Evolutionary conservation across 2,329 filamentous ascomycete genomes (phyloP).

Genomic region (Aspergillus uvarum): DNA sequence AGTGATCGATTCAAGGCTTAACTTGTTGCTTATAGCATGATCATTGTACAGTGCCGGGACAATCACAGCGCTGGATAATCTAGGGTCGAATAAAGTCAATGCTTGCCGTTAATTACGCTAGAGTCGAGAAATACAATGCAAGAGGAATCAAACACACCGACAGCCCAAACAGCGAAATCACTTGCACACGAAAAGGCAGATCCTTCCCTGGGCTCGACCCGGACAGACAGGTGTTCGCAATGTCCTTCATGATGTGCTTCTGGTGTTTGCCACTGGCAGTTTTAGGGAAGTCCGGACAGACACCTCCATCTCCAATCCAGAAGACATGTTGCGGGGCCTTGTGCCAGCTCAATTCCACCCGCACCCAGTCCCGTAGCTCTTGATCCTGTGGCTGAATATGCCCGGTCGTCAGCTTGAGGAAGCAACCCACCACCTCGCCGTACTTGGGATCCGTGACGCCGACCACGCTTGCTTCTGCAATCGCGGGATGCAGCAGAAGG

Average conservation of each 20-base stretch:
- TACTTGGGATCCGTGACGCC: slow-evolving; percentile 57
- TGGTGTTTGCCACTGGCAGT: slow-evolving; percentile 68
- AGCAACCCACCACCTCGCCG: slow-evolving; percentile 54
- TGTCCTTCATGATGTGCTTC: slow-evolving; percentile 55
- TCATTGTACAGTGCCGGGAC: too few species aligned
- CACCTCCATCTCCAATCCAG: slow-evolving; percentile 64
- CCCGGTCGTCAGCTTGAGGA: slow-evolving; percentile 39
- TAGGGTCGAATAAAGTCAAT: too few species aligned
- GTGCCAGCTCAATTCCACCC: slow-evolving; percentile 58
- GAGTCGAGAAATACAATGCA: background rate
- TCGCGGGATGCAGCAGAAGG: slow-evolving; percentile 58
- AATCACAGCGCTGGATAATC: too few species aligned
- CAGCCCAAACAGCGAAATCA: background rate
- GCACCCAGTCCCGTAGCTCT: slow-evolving; percentile 60
- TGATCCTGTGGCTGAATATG: slow-evolving; percentile 42
- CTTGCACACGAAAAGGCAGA: background rate
- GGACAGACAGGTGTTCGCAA: slow-evolving; percentile 24
- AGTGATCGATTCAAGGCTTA: too few species aligned
- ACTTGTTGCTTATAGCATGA: too few species aligned
- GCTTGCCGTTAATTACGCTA: too few species aligned
- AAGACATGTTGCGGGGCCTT: slow-evolving; percentile 69
- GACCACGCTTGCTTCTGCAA: slow-evolving; percentile 62
- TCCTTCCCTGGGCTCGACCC: background rate
- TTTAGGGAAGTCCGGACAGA: slow-evolving; percentile 54
- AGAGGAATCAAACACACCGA: background rate